Evolutionary conservation across 371 early-diverging fungal genomes (phyloP), one percentile per base, ranked within the genome.

Genomic region (Mucor sp.): DNA sequence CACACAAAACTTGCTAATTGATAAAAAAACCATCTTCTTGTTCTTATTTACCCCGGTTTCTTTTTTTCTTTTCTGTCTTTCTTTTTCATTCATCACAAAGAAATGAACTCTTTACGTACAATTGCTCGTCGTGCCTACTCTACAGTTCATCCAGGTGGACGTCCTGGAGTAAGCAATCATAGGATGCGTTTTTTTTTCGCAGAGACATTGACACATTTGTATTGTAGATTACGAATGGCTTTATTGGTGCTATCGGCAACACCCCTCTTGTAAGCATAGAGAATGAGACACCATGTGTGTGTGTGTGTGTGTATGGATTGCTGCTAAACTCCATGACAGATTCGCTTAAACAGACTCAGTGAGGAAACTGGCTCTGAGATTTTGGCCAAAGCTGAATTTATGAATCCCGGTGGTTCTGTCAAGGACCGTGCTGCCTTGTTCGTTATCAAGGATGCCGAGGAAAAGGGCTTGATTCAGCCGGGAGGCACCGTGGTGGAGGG

Each of bases 401-500:
- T 97, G 97, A 97, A 97, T 77, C 96, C 98, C n/a, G 97, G 98
- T 59, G 98, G 98, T 21, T 93, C 93, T 7, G 98, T 98, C 75
- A 98, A 98, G 81, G 98, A 98, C 78, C 89, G 98, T 53, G 97
- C 97, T 21, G 98, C 98, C 1, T 83, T 96, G 43, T 95, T 81
- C 74, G 93, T 98, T 17, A 93, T 98, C 23, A 90, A 95, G 82
- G 93, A 96, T 67, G 97, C 98, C 39, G 98, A 98, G 74, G 90
- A 93, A 67, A 83, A 72, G 64, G 97, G 98, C 0, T 75, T 91
- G 60, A 80, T 97, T 58, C 82, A 88, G 61, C 87, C 95, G 27
- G 96, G 97, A n/a, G 96, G 96, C 47, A 97, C 98, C 3, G 85
- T 97, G 12, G 94, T 97, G 3, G 97, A 98, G 69, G 97, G 97